A percentile compares a stretch with the other conserved stretches of the same genome.
Conservation (phyloP, 164 flowering plant genomes). For the Kingdonia uniflora region DNA sequence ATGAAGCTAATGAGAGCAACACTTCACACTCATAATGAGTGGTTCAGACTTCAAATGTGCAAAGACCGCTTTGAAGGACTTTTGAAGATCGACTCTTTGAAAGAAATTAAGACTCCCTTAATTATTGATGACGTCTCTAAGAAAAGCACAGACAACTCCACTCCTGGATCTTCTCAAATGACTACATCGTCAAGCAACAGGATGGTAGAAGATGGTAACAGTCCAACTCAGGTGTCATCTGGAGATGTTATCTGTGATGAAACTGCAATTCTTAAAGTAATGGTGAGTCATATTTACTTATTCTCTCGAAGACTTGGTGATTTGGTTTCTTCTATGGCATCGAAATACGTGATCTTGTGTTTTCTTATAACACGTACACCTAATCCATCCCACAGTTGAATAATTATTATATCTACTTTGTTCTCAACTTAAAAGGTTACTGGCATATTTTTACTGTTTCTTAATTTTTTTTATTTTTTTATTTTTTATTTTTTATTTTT, state of each 20-base stretch:
- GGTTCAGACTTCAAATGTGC: slow-evolving; percentile 95
- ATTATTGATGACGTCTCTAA: slow-evolving; percentile 34
- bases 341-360: neutral
- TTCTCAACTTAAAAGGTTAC: neutral
- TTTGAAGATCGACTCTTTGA: slow-evolving; percentile 63
- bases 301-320: neutral
- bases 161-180: slow-evolving; percentile 63
- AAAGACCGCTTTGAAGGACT: slow-evolving; percentile 85
- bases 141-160: slow-evolving; percentile 37
- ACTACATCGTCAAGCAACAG: slow-evolving; percentile 54
- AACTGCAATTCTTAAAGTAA: slow-evolving; percentile 88
- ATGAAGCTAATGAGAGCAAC: slow-evolving; percentile 92
- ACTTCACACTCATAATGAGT: slow-evolving; percentile 75
- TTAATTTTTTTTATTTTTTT: too few relatives aligned
- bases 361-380: neutral
- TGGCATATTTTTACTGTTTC: too few relatives aligned
- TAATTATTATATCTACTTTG: neutral
- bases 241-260: slow-evolving; percentile 67
- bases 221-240: slow-evolving; percentile 61
- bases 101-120: slow-evolving; percentile 46
- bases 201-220: slow-evolving; percentile 60
- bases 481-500: too few relatives aligned
- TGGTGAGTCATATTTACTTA: slow-evolving; percentile 55
- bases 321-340: neutral
- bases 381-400: too few relatives aligned